phyloP scores from a whole-genome alignment of 805 yeast species.

The Saccharomycopsis sp. region DNA sequence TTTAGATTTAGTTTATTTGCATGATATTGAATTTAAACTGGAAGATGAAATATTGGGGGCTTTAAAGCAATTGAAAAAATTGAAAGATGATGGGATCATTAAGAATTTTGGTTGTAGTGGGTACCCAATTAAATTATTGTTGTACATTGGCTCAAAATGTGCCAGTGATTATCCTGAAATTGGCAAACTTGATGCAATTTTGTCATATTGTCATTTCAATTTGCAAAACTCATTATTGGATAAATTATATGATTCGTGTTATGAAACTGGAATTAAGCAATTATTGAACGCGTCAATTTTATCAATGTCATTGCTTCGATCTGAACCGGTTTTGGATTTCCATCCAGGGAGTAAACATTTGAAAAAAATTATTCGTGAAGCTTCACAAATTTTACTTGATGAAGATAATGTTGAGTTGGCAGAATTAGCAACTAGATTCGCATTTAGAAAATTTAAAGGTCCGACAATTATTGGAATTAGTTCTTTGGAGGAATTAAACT shows the following conservation, averaged over 20 bases:
- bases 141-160: constrained; percentile 38
- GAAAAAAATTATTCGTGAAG: constrained; percentile 36
- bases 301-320: constrained; percentile 78
- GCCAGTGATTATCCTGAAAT: constrained; percentile 35
- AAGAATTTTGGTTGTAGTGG: constrained; percentile 75
- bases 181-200: constrained; percentile 64
- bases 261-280: constrained; percentile 49
- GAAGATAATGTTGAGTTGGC: constrained; percentile 59
- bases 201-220: constrained; percentile 78
- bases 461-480: constrained; percentile 77
- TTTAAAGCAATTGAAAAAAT: constrained; percentile 45
- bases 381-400: constrained; percentile 40
- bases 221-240: constrained; percentile 61
- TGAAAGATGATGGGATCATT: constrained; percentile 60
- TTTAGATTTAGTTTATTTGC: constrained; percentile 77
- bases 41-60: constrained; percentile 54
- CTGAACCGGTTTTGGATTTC: constrained; percentile 59
- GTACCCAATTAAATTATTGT: constrained; percentile 70
- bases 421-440: constrained; percentile 72
- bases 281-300: constrained; percentile 81
- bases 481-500: constrained; percentile 50
- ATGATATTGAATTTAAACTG: constrained; percentile 79
- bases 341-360: constrained; percentile 72
- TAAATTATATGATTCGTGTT: constrained; percentile 38
- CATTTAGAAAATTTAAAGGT: constrained; percentile 51